Evolutionary conservation across 192 early-diverging fungal genomes (phyloP).

Genomic region (Coemansia sp.): DNA sequence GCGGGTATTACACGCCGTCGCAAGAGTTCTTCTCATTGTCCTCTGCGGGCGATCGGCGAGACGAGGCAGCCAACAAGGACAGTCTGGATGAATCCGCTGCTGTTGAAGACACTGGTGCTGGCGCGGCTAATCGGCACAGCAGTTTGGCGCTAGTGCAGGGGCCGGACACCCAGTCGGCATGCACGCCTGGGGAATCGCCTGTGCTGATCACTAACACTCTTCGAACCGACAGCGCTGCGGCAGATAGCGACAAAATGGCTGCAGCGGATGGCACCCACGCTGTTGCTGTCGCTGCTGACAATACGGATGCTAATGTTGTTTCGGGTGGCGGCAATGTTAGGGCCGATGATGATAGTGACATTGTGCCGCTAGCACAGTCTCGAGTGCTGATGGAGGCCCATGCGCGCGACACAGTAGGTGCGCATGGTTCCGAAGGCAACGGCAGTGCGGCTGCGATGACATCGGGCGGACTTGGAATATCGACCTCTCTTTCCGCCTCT

Average conservation of each 20-base stretch:
- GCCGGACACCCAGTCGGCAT: constrained; percentile 20
- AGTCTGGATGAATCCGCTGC: neutral
- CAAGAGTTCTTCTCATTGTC: constrained; percentile 42
- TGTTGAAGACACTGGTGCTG: neutral
- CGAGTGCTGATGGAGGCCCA: constrained; percentile 22
- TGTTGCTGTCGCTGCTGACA: neutral
- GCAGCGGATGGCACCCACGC: neutral
- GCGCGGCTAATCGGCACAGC: neutral
- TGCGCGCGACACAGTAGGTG: constrained; percentile 8
- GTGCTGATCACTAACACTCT: constrained; percentile 12
- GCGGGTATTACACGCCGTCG: constrained; percentile 42
- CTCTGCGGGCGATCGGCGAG: constrained; percentile 17
- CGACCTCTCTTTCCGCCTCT: neutral
- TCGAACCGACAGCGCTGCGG: constrained; percentile 29
- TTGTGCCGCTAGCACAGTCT: constrained; percentile 45
- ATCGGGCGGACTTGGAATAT: neutral
- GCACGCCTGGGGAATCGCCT: constrained; percentile 31
- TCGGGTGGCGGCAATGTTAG: neutral
- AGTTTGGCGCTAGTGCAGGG: constrained; percentile 20
- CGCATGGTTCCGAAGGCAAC: neutral
- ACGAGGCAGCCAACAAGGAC: constrained; percentile 2
- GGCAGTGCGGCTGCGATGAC: neutral
- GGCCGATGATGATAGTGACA: constrained; percentile 46
- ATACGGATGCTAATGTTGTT: neutral
- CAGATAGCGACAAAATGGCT: neutral